Evolutionary conservation across 169 alveolate species (phyloP).

Genomic region (Babesia ovata): DNA sequence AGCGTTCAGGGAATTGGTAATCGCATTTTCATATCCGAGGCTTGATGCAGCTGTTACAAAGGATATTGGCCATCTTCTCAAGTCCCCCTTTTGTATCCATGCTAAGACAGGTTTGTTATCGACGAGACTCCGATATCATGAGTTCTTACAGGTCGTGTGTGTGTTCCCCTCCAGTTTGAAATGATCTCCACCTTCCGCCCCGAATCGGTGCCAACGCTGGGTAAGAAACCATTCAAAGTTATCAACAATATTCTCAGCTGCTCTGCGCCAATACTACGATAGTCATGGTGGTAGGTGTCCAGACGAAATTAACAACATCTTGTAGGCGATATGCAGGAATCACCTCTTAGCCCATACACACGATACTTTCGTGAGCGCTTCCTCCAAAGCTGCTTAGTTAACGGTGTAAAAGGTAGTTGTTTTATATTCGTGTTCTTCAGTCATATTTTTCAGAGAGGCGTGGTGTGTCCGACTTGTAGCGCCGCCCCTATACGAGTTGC

Average conservation of each 20-base stretch:
- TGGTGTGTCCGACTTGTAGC: conserved; percentile 1
- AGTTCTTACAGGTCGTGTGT: conserved; percentile 75
- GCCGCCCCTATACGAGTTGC: background rate
- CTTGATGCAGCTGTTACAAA: conserved; percentile 73
- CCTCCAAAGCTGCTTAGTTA: conserved; percentile 25
- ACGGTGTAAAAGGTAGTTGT: conserved; percentile 36
- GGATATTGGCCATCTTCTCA: conserved; percentile 87
- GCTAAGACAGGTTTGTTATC: conserved; percentile 83
- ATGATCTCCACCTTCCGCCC: conserved; percentile 75
- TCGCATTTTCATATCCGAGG: conserved; percentile 68
- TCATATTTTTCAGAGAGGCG: conserved; percentile 10
- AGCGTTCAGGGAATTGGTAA: conserved; percentile 63
- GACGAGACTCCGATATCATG: conserved; percentile 70
- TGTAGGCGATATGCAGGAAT: conserved; percentile 49
- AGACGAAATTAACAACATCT: background rate
- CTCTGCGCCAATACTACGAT: conserved; percentile 37
- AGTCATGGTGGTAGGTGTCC: conserved; percentile 25
- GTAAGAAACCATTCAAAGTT: conserved; percentile 43
- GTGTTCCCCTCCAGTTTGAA: conserved; percentile 81
- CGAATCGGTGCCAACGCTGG: conserved; percentile 81
- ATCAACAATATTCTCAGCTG: background rate
- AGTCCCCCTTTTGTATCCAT: conserved; percentile 90
- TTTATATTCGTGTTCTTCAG: background rate
- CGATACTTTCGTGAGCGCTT: conserved; percentile 57
- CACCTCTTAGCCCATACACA: conserved; percentile 52